These are phyloP conservation scores for Hypoxylon intermedium DNA, from an alignment of 495 filamentous ascomycete species.

Conservation along the genomic window DNA sequence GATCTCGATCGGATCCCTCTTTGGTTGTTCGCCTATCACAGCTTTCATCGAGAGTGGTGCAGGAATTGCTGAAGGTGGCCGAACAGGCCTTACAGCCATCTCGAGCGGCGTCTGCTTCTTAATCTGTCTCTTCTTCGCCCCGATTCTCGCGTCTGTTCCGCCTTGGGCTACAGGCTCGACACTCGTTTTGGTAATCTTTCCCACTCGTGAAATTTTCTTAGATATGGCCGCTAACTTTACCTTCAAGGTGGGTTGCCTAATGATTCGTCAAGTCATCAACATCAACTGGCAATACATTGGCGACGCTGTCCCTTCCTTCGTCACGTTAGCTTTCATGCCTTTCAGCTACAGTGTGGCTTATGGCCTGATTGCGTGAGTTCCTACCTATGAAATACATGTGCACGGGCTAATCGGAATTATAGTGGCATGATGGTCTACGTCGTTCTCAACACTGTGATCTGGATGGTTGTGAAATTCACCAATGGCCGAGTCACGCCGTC, in stretches of 20 bases:
- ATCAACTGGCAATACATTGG: conserved; percentile 64
- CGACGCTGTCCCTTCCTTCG: conserved; percentile 80
- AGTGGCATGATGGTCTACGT: conserved; percentile 77
- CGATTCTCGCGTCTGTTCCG: conserved; percentile 82
- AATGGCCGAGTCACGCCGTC: conserved; percentile 69
- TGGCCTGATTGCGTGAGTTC: conserved; percentile 71
- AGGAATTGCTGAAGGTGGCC: conserved; percentile 81
- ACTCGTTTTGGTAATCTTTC: conserved; percentile 68
- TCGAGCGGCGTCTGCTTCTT: conserved; percentile 78
- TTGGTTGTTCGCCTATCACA: conserved; percentile 78
- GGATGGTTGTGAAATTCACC: conserved; percentile 58
- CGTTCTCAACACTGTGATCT: conserved; percentile 69
- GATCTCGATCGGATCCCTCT: conserved; percentile 77
- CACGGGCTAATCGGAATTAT: conserved; percentile 23
- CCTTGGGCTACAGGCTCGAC: conserved; percentile 86
- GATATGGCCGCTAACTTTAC: conserved; percentile 15
- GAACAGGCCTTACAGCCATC: conserved; percentile 79
- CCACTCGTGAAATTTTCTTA: neutral
- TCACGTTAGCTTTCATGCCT: conserved; percentile 80
- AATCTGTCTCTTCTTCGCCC: conserved; percentile 80
- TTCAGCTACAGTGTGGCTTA: conserved; percentile 84
- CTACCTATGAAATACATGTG: neutral
- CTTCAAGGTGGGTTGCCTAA: conserved; percentile 59
- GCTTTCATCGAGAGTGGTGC: conserved; percentile 85
- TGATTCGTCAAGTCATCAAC: conserved; percentile 62